Conservation (phyloP, 257 asterid genomes). For the Solanum corneliomulleri region DNA sequence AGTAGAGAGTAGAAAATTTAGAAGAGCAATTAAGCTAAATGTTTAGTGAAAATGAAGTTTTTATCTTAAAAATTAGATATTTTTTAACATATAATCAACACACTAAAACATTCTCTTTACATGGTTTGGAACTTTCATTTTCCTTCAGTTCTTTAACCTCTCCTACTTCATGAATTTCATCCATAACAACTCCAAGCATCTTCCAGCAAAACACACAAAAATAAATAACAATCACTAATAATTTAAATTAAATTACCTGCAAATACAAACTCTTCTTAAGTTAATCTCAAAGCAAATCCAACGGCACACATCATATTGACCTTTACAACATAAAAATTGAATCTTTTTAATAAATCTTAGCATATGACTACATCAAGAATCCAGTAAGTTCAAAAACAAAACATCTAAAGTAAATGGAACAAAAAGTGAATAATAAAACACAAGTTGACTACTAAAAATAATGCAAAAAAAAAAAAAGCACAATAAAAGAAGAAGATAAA, state of each 20-base stretch:
- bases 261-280: neutral
- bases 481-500: too few relatives aligned
- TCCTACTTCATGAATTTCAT: slow-evolving; percentile 42
- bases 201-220: slow-evolving; percentile 4
- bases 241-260: slow-evolving; percentile 22
- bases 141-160: slow-evolving; percentile 24
- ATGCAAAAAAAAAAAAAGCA: too few relatives aligned
- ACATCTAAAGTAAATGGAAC: neutral
- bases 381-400: neutral
- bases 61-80: too few relatives aligned
- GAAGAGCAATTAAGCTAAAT: too few relatives aligned
- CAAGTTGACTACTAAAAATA: neutral
- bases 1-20: too few relatives aligned
- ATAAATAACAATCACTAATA: slow-evolving; percentile 10
- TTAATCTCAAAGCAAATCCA: neutral
- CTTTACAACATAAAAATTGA: neutral
- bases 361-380: slow-evolving; percentile 7
- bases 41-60: too few relatives aligned
- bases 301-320: neutral
- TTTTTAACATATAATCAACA: too few relatives aligned
- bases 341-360: slow-evolving; percentile 24
- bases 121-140: slow-evolving; percentile 22
- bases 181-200: slow-evolving; percentile 74
- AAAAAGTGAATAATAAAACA: neutral
- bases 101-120: slow-evolving; percentile 9